Evolutionary conservation across 345 rosid species (phyloP).

Genomic region (Clarkia xantiana): DNA sequence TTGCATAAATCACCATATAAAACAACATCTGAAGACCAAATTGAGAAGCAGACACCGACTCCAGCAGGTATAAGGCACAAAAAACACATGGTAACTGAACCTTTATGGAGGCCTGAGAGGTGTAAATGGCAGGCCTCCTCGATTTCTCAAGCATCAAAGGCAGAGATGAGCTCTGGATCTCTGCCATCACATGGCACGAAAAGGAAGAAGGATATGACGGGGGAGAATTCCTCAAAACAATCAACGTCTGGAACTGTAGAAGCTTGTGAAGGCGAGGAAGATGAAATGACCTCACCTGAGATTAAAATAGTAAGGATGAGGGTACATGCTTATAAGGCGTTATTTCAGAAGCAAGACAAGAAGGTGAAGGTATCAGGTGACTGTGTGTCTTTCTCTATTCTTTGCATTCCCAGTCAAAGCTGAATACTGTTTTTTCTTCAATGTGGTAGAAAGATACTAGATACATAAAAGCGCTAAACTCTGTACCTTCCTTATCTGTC

Average conservation of each 20-base stretch:
- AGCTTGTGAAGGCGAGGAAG: conserved; percentile 10
- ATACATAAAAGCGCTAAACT: too few species aligned
- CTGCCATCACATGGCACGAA: conserved; percentile 13
- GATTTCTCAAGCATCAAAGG: conserved; percentile 25
- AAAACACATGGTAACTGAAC: conserved; percentile 20
- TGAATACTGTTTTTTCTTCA: too few species aligned
- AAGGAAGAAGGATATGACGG: conserved; percentile 15
- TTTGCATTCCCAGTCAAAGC: too few species aligned
- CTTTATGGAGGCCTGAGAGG: conserved; percentile 45
- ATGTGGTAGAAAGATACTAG: too few species aligned
- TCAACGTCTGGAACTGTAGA: conserved; percentile 23
- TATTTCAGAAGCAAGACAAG: conserved; percentile 19
- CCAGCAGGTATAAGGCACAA: conserved; percentile 20
- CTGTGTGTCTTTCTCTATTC: background rate
- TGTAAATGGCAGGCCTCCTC: conserved; percentile 27
- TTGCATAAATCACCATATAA: too few species aligned
- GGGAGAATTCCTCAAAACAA: conserved; percentile 22
- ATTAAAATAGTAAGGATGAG: conserved; percentile 10
- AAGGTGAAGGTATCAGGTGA: conserved; percentile 20
- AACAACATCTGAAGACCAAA: too few species aligned
- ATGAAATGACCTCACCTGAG: conserved; percentile 1
- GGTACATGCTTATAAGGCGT: conserved; percentile 34
- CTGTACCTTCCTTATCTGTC: too few species aligned
- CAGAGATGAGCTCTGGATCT: conserved; percentile 11
- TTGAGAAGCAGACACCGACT: conserved; percentile 29